A percentile compares a stretch with the other conserved stretches of the same genome.
Conservation (phyloP, 1,284 basidiomycete species). For the Coniferiporia weirii region DNA sequence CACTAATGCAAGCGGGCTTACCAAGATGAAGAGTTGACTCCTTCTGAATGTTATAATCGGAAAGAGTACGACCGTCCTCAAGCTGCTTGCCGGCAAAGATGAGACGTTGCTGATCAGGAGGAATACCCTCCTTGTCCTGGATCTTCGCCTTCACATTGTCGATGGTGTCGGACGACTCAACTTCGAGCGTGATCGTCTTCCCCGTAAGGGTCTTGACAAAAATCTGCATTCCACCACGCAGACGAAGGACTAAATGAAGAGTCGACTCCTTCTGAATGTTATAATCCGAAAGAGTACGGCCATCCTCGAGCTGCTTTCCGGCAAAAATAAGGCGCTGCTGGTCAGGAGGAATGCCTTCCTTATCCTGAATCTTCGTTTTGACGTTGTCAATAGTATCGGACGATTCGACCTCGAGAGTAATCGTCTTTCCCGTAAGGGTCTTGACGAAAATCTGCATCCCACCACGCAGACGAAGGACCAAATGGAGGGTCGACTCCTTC, state of each 20-base stretch:
- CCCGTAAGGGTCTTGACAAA: not conserved
- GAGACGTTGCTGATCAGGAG: constrained; percentile 68
- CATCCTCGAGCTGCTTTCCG: constrained; percentile 41
- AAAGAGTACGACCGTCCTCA: constrained; percentile 61
- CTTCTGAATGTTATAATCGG: constrained; percentile 69
- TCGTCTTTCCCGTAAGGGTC: constrained; percentile 52
- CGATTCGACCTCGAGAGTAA: constrained; percentile 55
- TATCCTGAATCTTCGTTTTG: constrained; percentile 45
- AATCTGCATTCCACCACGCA: not conserved
- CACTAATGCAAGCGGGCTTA: constrained; percentile 33
- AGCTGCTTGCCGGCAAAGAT: constrained; percentile 78
- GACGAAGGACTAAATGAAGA: constrained; percentile 42
- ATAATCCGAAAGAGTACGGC: constrained; percentile 33
- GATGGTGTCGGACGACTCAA: constrained; percentile 72
- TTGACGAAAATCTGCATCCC: constrained; percentile 49
- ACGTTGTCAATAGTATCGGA: constrained; percentile 54
- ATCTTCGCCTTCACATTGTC: constrained; percentile 72
- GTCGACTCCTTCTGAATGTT: constrained; percentile 44
- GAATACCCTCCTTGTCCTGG: constrained; percentile 72
- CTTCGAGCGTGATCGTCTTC: constrained; percentile 83
- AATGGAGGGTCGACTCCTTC: constrained; percentile 44
- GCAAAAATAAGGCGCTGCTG: constrained; percentile 48
- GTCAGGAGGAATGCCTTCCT: constrained; percentile 46
- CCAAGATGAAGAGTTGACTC: constrained; percentile 60
- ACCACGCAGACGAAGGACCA: constrained; percentile 55